Evolutionary conservation across 2,329 filamentous ascomycete genomes (phyloP).

Genomic region (Fusarium camptoceras): DNA sequence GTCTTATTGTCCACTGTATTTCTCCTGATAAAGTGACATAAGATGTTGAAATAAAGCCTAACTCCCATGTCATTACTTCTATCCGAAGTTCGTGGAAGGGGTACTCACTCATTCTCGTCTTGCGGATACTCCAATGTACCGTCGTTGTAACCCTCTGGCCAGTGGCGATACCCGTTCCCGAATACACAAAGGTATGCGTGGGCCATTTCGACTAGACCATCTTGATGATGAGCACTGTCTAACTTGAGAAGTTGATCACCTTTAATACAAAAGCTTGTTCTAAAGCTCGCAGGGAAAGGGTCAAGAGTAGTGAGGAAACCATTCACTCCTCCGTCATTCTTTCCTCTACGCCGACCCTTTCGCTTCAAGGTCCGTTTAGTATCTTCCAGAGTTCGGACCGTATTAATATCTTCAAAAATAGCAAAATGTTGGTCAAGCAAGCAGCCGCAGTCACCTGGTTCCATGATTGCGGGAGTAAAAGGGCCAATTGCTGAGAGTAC

Average conservation of each 20-base stretch:
- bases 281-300: neutral
- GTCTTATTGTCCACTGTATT: neutral
- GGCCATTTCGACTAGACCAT: constrained; percentile 12
- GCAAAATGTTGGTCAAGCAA: neutral
- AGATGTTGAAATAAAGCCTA: constrained; percentile 9
- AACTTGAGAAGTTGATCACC: neutral
- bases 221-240: rapidly evolving
- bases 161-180: neutral
- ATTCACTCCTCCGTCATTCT: neutral
- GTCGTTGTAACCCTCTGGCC: neutral
- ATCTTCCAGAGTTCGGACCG: neutral
- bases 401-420: neutral
- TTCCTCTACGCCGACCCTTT: neutral
- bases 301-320: neutral
- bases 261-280: neutral
- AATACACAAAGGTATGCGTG: constrained; percentile 10
- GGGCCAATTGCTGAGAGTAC: rapidly evolving
- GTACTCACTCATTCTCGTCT: constrained; percentile 1
- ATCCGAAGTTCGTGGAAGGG: rapidly evolving
- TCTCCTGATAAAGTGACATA: constrained; percentile 1
- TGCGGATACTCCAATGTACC: neutral
- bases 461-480: neutral
- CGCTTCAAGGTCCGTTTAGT: neutral
- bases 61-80: neutral
- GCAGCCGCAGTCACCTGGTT: neutral